These are phyloP conservation scores for Evernia prunastri DNA, from an alignment of 495 filamentous ascomycete genomes.

Conservation along the genomic window DNA sequence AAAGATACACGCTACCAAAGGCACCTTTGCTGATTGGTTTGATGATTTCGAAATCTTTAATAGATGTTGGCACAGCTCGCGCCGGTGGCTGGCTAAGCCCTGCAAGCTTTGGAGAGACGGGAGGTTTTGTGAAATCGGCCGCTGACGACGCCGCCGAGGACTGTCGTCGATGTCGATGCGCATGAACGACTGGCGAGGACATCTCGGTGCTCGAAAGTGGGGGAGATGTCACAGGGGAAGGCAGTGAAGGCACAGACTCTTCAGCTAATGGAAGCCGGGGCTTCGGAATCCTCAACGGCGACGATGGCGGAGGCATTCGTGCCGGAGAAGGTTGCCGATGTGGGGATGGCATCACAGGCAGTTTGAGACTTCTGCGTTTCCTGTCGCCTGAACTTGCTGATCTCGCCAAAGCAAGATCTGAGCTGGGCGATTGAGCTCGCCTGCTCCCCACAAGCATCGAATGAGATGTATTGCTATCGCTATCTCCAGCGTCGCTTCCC, in stretches of 20 bases:
- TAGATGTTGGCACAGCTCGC: conserved; percentile 82
- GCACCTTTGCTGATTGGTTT: conserved; percentile 99
- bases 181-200: conserved; percentile 56
- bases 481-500: conserved; percentile 68
- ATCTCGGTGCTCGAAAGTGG: conserved; percentile 76
- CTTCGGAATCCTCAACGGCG: conserved; percentile 80
- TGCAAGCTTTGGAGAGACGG: conserved; percentile 72
- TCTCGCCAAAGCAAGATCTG: conserved; percentile 67
- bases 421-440: conserved; percentile 84
- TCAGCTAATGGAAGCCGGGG: conserved; percentile 68
- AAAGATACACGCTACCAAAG: conserved; percentile 94
- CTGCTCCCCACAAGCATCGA: conserved; percentile 60
- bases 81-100: conserved; percentile 65
- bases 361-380: conserved; percentile 74
- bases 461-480: conserved; percentile 85
- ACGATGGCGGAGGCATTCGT: conserved; percentile 66
- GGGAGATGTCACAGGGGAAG: conserved; percentile 84
- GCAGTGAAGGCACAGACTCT: conserved; percentile 64
- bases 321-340: conserved; percentile 83
- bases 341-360: conserved; percentile 67
- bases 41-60: conserved; percentile 99
- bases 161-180: conserved; percentile 70
- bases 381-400: conserved; percentile 66
- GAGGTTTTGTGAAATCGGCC: conserved; percentile 57
- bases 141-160: conserved; percentile 82